phyloP scores from a whole-genome alignment of 202 grass and related monocot genomes.

The Miscanthus sacchariflorus region DNA sequence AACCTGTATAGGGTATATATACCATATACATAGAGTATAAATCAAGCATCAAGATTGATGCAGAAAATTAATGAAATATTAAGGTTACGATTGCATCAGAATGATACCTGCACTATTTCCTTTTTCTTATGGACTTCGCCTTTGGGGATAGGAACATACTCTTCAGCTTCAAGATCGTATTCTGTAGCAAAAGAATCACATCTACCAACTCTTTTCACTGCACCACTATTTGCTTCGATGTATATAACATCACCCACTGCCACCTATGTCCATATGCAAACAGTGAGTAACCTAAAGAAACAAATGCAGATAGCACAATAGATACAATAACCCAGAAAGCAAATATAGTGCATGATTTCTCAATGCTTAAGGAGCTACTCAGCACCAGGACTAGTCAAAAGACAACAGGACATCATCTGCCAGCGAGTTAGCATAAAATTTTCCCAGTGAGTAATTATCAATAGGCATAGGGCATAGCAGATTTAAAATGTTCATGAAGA shows the following conservation, averaged over 20 bases:
- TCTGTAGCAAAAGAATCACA: constrained; percentile 99
- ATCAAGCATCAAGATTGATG: neutral
- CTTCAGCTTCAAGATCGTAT: constrained; percentile 96
- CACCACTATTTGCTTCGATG: constrained; percentile 96
- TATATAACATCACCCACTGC: constrained; percentile 98
- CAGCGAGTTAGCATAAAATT: neutral
- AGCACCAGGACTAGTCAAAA: constrained; percentile 3
- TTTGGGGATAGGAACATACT: constrained; percentile 99
- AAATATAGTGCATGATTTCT: constrained; percentile 16
- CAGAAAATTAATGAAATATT: constrained; percentile 26
- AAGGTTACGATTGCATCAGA: neutral
- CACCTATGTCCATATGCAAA: constrained; percentile 61
- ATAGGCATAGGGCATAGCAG: neutral
- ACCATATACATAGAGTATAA: neutral
- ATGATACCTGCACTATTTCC: constrained; percentile 89
- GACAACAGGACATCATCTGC: constrained; percentile 21
- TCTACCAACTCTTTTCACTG: constrained; percentile 99
- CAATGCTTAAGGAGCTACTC: neutral
- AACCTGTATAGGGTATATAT: neutral
- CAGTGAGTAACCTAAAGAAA: constrained; percentile 39
- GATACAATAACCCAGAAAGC: constrained; percentile 5
- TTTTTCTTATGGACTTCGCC: constrained; percentile 97
- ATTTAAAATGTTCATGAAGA: constrained; percentile 3
- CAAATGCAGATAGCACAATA: constrained; percentile 21
- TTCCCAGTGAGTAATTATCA: neutral